phyloP scores from a whole-genome alignment of 495 filamentous ascomycete genomes.

The Podospora bellae-mahoneyi region DNA sequence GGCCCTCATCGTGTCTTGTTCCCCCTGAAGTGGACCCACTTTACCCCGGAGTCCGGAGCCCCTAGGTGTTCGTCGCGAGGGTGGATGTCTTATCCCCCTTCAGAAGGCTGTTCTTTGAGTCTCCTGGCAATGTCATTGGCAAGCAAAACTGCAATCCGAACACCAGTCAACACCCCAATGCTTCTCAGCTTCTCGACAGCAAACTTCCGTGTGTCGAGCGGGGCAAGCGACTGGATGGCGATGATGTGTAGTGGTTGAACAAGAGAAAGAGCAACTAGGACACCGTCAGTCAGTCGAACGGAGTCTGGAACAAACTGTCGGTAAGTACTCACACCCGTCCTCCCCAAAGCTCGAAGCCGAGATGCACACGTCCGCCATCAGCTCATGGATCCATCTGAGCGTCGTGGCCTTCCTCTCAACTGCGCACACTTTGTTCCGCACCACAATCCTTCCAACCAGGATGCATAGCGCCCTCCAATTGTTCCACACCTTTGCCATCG shows the following conservation, averaged over 20 bases:
- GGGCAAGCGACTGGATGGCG: neutral
- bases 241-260: neutral
- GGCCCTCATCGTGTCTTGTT: too few species aligned
- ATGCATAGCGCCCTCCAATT: neutral
- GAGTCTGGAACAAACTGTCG: neutral
- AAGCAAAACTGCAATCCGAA: neutral
- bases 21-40: too few species aligned
- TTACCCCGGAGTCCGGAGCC: neutral
- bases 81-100: too few species aligned
- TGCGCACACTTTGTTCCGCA: neutral
- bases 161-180: neutral
- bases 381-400: neutral
- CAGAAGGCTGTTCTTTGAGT: neutral
- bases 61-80: too few species aligned
- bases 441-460: neutral
- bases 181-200: neutral
- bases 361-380: neutral
- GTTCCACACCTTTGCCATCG: neutral
- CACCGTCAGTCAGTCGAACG: neutral
- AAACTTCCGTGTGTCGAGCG: neutral
- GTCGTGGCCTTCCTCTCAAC: neutral
- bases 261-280: neutral
- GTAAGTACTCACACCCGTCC: neutral
- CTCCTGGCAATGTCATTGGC: neutral
- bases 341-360: neutral